These are phyloP conservation scores for Xenoacremonium recifei DNA, from an alignment of 2,329 filamentous ascomycete genomes.

Conservation along the genomic window DNA sequence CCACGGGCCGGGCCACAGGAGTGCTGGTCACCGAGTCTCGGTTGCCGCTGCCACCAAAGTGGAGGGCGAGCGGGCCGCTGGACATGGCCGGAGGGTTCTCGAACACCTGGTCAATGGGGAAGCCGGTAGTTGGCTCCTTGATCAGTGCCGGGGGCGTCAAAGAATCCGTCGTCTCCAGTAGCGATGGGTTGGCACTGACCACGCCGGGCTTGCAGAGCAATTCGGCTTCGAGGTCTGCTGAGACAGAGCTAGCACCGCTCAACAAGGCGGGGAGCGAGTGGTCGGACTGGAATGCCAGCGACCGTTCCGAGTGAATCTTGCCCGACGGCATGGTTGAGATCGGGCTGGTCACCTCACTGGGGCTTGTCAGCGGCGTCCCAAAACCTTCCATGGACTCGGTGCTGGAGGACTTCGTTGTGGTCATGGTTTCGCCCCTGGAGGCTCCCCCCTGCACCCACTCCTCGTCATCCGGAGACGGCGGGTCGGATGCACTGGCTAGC, in stretches of 20 bases:
- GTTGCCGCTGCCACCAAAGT: slow-evolving; percentile 18
- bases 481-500: slow-evolving; percentile 36
- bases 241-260: slow-evolving; percentile 63
- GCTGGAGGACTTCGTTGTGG: slow-evolving; percentile 50
- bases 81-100: slow-evolving; percentile 31
- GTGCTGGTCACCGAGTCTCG: slow-evolving; percentile 24
- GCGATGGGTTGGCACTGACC: slow-evolving; percentile 39
- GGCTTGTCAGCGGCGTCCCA: slow-evolving; percentile 53
- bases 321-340: slow-evolving; percentile 39
- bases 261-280: slow-evolving; percentile 62
- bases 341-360: slow-evolving; percentile 52
- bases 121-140: slow-evolving; percentile 46
- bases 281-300: slow-evolving; percentile 58
- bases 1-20: slow-evolving; percentile 25
- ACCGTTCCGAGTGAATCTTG: slow-evolving; percentile 44
- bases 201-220: slow-evolving; percentile 51
- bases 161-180: slow-evolving; percentile 53
- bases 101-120: slow-evolving; percentile 45
- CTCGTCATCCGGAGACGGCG: slow-evolving; percentile 47
- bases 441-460: slow-evolving; percentile 29
- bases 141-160: slow-evolving; percentile 51
- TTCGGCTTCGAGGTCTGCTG: slow-evolving; percentile 61
- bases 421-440: slow-evolving; percentile 40
- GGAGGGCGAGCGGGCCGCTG: slow-evolving; percentile 30
- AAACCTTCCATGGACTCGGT: slow-evolving; percentile 49